phyloP scores from a whole-genome alignment of 2,329 filamentous ascomycete species.

The Colletotrichum sp. region DNA sequence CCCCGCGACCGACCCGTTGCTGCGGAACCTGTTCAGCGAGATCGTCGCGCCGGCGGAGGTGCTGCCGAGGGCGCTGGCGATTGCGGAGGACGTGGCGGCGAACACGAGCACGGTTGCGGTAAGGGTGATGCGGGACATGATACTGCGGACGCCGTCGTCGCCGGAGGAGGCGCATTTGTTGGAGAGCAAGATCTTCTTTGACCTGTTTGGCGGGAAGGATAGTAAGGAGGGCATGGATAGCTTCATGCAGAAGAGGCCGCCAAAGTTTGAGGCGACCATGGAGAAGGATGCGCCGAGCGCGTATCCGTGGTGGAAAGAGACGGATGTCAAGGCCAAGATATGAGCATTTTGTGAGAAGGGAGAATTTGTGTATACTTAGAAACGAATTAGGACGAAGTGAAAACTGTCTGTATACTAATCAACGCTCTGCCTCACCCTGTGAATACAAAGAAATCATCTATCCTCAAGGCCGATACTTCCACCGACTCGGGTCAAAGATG shows the following conservation, averaged over 20 bases:
- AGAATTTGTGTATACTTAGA: not conserved
- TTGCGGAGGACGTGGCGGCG: constrained; percentile 69
- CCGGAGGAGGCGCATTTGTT: constrained; percentile 75
- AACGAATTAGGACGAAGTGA: not conserved
- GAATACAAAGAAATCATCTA: fast-evolving
- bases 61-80: constrained; percentile 65
- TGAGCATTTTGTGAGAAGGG: not conserved
- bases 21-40: constrained; percentile 70
- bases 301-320: constrained; percentile 73
- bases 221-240: constrained; percentile 70
- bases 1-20: constrained; percentile 51
- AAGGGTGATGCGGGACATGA: constrained; percentile 73
- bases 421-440: not conserved
- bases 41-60: constrained; percentile 65
- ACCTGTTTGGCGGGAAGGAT: constrained; percentile 62
- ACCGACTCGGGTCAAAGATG: constrained; percentile 62
- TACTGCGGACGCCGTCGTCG: constrained; percentile 63
- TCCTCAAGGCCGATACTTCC: constrained; percentile 52
- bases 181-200: constrained; percentile 68
- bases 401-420: not conserved
- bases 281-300: constrained; percentile 61
- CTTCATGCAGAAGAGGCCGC: constrained; percentile 73
- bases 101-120: constrained; percentile 71
- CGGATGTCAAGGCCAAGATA: constrained; percentile 33
- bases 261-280: constrained; percentile 65